Evolutionary conservation across 441 rosid genomes (phyloP), one percentile per base, ranked within the genome.

Genomic region (Melastoma candidum): DNA sequence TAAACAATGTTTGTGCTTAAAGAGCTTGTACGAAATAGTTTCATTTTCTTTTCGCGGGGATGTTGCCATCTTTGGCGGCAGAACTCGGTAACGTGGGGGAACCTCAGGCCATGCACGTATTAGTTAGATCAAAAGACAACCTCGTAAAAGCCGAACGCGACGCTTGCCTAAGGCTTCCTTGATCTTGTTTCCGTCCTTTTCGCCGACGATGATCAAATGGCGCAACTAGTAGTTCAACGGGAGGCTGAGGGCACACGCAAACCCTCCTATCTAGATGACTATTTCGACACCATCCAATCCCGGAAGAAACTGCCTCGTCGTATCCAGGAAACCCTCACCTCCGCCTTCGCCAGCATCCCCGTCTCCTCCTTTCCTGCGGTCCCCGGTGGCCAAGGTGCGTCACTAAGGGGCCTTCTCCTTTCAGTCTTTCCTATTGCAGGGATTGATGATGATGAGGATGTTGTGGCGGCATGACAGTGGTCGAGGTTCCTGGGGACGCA

Each of bases 401-500:
- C n/a, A 13, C 43, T 26, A 29, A 53, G 17, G 26, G 24, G 36
- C 41, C 53, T 8, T 0, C 41, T 36, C 13, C 5, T 1, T 1
- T 36, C 3, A 3, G 46, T 5, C 17, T 8, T n/a, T 41, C 2
- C 22, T 13, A 36, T 39, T 53, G 11, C 1, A 1, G 11, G 22
- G 24, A 11, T 14, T 11, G 5, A 7, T 52, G 46, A 10, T 36
- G 11, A 10, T 32, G 51, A 36, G 25, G 27, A n/a, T 14, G 26
- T 3, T 4, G 53, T 29, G 7, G 11, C 44, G 10, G 11, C 57
- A 47, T 50, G 50, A 53, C 41, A 90, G 97, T 90, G 72, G 81
- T 90, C 53, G 97, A 86, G 68, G 81, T 86, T 50, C 72, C 54
- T 56, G 97, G 84, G 50, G 85, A 90, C 24, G 63, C 85, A 17